These are phyloP conservation scores for Letharia lupina DNA, from an alignment of 495 filamentous ascomycete species.

Conservation along the genomic window DNA sequence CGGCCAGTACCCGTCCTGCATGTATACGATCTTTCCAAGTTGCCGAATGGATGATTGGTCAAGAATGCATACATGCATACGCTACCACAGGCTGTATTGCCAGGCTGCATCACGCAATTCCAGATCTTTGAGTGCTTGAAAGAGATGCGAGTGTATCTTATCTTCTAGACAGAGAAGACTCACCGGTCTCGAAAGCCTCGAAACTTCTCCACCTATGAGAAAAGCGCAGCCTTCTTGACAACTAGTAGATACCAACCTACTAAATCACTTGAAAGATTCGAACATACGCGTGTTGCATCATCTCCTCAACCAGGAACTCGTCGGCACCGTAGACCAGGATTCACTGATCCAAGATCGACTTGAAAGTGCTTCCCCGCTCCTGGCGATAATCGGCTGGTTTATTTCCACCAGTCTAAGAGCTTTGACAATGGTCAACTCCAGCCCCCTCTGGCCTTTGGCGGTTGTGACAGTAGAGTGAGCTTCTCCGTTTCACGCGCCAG, in stretches of 20 bases:
- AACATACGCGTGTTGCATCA: background rate
- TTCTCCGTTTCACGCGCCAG: background rate
- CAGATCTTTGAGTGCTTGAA: background rate
- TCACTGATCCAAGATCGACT: background rate
- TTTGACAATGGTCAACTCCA: background rate
- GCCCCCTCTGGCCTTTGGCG: background rate
- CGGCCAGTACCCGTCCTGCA: background rate
- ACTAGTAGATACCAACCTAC: background rate
- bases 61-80: background rate
- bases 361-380: background rate
- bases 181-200: background rate
- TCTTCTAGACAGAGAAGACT: background rate
- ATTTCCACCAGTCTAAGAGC: background rate
- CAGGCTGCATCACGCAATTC: background rate
- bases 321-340: background rate
- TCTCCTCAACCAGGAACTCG: background rate
- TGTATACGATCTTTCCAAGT: background rate
- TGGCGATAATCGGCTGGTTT: background rate
- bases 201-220: background rate
- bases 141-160: background rate
- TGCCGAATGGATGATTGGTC: background rate
- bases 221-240: background rate
- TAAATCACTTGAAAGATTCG: background rate
- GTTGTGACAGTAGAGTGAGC: background rate
- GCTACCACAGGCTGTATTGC: background rate